Evolutionary conservation across 2,329 filamentous ascomycete species (phyloP), one percentile per base, ranked within the genome.

Genomic region (Penicillium sclerotiorum): DNA sequence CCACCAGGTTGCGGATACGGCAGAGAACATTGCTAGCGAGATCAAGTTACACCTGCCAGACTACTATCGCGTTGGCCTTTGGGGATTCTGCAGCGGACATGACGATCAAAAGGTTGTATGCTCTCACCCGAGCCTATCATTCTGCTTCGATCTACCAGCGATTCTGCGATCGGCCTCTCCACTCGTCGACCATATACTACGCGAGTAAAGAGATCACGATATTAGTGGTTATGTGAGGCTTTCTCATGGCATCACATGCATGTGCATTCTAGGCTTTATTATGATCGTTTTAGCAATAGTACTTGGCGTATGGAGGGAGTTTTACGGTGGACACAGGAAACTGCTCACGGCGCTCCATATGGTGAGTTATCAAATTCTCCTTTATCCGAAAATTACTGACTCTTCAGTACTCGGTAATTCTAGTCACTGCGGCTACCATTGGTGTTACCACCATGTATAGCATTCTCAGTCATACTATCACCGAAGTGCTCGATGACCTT

Each of bases 31-130:
- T 32, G 15, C 28, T 32, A 32, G 28, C 28, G 37, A 49, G 27
- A 33, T 52, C 17, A 49, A 52, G 42, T 22, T 35, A 1, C 28
- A 47, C 13, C 35, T 53, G 12, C 43, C 43, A 5, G 20, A 32
- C 13, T 50, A 45, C 27, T 50, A 53, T 25, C 39, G 13, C 9
- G 40, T 55, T 8, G 52, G 52, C 13, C 48, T 55, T 28, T 51
- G 22, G 48, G 37, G 45, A 18, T 55, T 49, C 44, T 55, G 48
- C 20, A 39, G 46, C 21, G 41, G 28, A 11, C 18, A 38, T n/a
- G 28, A 39, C 15, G 27, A 20, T 20, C 20, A 18, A 21, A n/a
- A 38, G 9, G 38, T 36, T 6, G 45, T 43, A 9, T 51, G 45
- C 36, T 46, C 49, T 2, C 20, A 44, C 7, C 52, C 52, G 17